A percentile compares a stretch with the other conserved stretches of the same genome.
Conservation (phyloP, 1,284 basidiomycete genomes). For the Ceratobasidium sp. region DNA sequence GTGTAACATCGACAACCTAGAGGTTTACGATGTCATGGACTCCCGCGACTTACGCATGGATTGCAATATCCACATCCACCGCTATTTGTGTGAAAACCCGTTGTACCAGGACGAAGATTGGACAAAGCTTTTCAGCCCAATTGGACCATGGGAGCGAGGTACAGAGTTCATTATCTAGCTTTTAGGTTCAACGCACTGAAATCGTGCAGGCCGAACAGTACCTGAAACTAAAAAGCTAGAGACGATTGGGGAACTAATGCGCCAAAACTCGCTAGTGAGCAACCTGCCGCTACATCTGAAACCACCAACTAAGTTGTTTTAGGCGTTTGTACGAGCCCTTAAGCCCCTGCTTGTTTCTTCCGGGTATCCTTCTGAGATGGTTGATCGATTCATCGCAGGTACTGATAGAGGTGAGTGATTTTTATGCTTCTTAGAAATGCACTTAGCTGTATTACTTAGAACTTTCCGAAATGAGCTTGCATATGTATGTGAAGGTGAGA, state of each 20-base stretch:
- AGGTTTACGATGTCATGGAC: conserved; percentile 42
- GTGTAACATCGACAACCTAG: neutral
- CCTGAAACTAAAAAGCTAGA: conserved; percentile 39
- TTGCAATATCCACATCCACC: conserved; percentile 38
- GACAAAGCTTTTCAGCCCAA: conserved; percentile 40
- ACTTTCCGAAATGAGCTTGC: conserved; percentile 3
- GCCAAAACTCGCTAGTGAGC: conserved; percentile 39
- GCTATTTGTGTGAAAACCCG: conserved; percentile 31
- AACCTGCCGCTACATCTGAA: neutral
- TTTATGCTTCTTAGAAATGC: neutral
- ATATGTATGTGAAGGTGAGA: conserved; percentile 34
- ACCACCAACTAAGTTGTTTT: neutral
- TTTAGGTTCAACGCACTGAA: neutral
- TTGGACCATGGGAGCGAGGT: conserved; percentile 44
- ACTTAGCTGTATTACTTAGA: neutral
- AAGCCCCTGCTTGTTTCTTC: conserved; percentile 28
- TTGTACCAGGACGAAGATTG: conserved; percentile 41
- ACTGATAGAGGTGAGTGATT: conserved; percentile 25
- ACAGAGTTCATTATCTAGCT: neutral
- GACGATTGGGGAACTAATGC: conserved; percentile 40
- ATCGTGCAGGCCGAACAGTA: conserved; percentile 26
- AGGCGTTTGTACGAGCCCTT: conserved; percentile 39
- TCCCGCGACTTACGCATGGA: conserved; percentile 38
- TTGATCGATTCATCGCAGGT: conserved; percentile 34
- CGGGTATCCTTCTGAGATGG: conserved; percentile 13